Evolutionary conservation across 257 asterid genomes (phyloP).

Genomic region (Solanum pimpinellifolium): DNA sequence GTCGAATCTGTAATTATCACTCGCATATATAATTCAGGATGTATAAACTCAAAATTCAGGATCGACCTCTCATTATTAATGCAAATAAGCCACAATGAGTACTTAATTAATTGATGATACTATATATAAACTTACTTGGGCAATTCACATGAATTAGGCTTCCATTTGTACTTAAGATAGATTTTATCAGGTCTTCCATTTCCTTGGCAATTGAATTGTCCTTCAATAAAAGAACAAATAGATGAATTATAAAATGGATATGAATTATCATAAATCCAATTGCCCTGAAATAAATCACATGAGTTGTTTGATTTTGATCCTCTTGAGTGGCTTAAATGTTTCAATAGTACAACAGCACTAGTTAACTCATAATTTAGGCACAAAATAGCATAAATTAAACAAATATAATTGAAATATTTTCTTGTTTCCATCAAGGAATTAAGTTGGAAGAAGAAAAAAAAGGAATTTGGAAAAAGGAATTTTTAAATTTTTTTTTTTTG

Average conservation of each 20-base stretch:
- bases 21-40: not conserved
- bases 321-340: not conserved
- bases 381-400: not conserved
- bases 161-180: conserved; percentile 61
- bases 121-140: conserved; percentile 26
- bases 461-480: not conserved
- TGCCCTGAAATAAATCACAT: conserved; percentile 52
- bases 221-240: conserved; percentile 47
- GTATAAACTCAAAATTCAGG: not conserved
- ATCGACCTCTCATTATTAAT: rapidly evolving
- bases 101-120: not conserved
- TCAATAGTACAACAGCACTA: not conserved
- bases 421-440: not conserved
- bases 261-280: conserved; percentile 38
- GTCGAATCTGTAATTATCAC: not conserved
- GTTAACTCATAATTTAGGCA: not conserved
- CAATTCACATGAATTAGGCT: conserved; percentile 46
- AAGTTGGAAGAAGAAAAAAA: not conserved
- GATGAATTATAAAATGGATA: conserved; percentile 45
- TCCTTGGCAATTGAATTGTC: conserved; percentile 45
- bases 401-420: not conserved
- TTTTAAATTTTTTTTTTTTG: too few species aligned
- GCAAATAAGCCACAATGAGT: not conserved
- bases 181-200: conserved; percentile 53
- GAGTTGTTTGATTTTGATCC: conserved; percentile 8